Evolutionary conservation across 805 yeast species (phyloP), one percentile per base, ranked within the genome.

Genomic region (Yarrowia bubula): DNA sequence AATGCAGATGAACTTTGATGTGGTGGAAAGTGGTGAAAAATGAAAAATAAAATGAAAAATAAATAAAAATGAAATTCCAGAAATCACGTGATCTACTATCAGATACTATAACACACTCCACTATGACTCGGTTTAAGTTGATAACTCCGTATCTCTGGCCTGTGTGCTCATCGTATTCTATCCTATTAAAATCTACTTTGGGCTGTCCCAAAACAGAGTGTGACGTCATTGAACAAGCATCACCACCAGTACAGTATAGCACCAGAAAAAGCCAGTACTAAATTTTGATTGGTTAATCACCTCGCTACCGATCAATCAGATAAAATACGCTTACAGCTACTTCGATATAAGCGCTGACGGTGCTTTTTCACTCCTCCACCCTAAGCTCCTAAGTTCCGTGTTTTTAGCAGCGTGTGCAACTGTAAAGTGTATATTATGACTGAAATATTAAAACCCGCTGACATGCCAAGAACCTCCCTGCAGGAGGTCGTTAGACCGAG

Each of bases 141-240:
- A 43, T 18, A 13, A 8, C 8, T 8, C 47, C 32, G 47, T 43
- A 43, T 43, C 32, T 3, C 28, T 22, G 28, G 28, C 28, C 28
- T 22, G 28, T 22, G 28, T 22, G 28, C 28, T 22, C 28, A 22
- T 22, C 28, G n/a, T n/a, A n/a, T n/a, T n/a, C 28, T 22, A 22
- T 22, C 28, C 28, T 22, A 3, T 22, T 22, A 3, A 22, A 22
- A 22, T 22, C 28, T 22, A 22, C 28, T 22, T 22, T 22, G 28
- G 28, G 28, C 28, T 22, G 28, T 22, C 28, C 28, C 28, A 22
- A 22, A 22, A 22, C 28, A 22, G 28, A 22, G 28, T 5, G n/a
- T 46, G 50, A 46, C 53, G 53, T 47, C 53, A 47, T n/a, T 46
- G 50, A 31, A 39, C n/a, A n/a, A n/a, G n/a, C n/a, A n/a, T n/a